phyloP scores from a whole-genome alignment of 2,329 filamentous ascomycete genomes.

The Aspergillus sojae region DNA sequence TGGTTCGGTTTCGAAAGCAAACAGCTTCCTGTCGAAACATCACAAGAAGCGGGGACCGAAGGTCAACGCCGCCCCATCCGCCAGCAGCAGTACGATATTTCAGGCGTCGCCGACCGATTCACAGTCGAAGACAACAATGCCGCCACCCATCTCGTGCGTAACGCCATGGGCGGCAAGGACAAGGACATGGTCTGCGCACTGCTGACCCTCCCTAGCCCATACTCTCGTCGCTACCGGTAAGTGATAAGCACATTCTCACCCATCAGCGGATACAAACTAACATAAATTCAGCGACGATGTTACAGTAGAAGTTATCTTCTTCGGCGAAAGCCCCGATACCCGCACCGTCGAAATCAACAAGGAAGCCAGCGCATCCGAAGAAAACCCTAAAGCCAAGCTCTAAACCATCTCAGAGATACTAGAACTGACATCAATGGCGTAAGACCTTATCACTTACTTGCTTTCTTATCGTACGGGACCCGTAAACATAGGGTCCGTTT shows the following conservation, averaged over 20 bases:
- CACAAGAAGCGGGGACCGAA: constrained; percentile 50
- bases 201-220: constrained; percentile 87
- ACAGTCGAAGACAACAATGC: constrained; percentile 94
- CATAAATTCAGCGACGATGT: constrained; percentile 73
- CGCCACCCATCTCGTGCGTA: constrained; percentile 91
- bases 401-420: constrained; percentile 26
- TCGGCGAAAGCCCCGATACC: constrained; percentile 75
- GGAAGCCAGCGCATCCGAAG: constrained; percentile 73
- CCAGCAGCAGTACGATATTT: constrained; percentile 86
- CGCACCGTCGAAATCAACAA: constrained; percentile 82
- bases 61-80: constrained; percentile 84
- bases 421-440: neutral
- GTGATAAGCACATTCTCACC: constrained; percentile 25
- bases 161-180: constrained; percentile 91
- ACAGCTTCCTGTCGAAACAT: constrained; percentile 75
- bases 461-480: neutral
- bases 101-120: constrained; percentile 71
- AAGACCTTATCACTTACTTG: constrained; percentile 5
- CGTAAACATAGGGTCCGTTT: neutral
- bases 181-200: constrained; percentile 91
- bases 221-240: constrained; percentile 86
- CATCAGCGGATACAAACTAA: neutral
- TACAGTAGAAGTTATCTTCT: constrained; percentile 98
- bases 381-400: constrained; percentile 53
- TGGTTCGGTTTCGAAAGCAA: constrained; percentile 64